A percentile compares a stretch with the other conserved stretches of the same genome.
Conservation (phyloP, 352 stramenopile species). For the Globisporangium perplexum region DNA sequence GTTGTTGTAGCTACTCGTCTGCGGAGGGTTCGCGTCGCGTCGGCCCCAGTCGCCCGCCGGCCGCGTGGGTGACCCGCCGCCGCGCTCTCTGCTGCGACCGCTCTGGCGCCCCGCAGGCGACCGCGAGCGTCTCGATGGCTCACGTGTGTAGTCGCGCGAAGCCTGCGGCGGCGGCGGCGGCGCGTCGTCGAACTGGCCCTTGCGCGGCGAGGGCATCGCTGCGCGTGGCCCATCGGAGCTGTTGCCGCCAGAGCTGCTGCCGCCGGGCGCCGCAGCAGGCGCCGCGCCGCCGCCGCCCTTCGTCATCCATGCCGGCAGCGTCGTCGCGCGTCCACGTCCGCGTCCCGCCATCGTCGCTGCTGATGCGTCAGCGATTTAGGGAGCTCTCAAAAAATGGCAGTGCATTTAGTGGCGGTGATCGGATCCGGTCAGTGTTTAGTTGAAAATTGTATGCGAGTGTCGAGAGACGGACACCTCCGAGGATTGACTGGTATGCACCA, state of each 20-base stretch:
- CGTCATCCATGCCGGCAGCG: constrained; percentile 85
- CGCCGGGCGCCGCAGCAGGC: neutral
- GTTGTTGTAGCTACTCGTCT: constrained; percentile 1
- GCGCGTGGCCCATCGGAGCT: neutral
- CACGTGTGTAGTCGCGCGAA: constrained; percentile 5
- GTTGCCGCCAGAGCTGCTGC: neutral
- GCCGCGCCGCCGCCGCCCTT: constrained; percentile 26
- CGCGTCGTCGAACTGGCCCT: constrained; percentile 69
- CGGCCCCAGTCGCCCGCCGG: neutral
- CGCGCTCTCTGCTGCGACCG: constrained; percentile 16
- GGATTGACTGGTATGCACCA: neutral
- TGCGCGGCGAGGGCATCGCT: constrained; percentile 21
- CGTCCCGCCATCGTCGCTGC: constrained; percentile 56
- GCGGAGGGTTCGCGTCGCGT: neutral
- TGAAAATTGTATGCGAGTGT: neutral
- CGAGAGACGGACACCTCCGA: neutral
- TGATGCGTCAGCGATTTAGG: neutral
- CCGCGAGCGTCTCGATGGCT: constrained; percentile 4
- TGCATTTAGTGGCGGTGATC: constrained; percentile 1
- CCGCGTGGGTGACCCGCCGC: constrained; percentile 1
- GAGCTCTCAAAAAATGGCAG: neutral
- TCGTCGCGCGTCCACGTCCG: constrained; percentile 64
- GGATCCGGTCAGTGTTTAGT: neutral
- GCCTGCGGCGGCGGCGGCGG: too few relatives aligned
- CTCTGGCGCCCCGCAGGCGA: constrained; percentile 5